Evolutionary conservation across 2,329 filamentous ascomycete genomes (phyloP).

Genomic region (Amesomyces nigricolor): DNA sequence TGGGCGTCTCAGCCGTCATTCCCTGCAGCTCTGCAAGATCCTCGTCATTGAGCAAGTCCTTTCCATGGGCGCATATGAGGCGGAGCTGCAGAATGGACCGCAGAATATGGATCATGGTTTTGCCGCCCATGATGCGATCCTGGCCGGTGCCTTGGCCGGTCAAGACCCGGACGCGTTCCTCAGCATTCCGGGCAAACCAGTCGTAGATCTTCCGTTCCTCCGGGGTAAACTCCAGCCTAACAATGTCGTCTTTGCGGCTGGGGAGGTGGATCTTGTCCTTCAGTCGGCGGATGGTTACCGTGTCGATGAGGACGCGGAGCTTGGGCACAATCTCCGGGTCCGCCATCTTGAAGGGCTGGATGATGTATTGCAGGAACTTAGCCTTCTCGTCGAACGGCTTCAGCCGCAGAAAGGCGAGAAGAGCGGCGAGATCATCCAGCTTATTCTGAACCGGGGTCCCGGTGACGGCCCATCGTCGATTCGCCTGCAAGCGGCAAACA

Average conservation of each 20-base stretch:
- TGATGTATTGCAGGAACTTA: constrained; percentile 73
- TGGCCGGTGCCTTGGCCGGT: constrained; percentile 48
- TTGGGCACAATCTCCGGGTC: constrained; percentile 80
- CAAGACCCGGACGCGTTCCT: constrained; percentile 72
- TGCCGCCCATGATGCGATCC: constrained; percentile 67
- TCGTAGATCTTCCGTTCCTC: constrained; percentile 76
- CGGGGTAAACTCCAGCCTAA: constrained; percentile 67
- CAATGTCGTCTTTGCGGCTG: constrained; percentile 63
- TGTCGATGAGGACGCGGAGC: constrained; percentile 83
- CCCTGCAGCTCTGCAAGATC: constrained; percentile 77
- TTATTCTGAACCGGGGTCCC: constrained; percentile 94
- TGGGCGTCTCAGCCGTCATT: constrained; percentile 75
- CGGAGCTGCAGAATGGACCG: constrained; percentile 86
- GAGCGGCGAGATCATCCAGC: constrained; percentile 79
- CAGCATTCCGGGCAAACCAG: constrained; percentile 75
- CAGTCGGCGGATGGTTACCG: constrained; percentile 83
- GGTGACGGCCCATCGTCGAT: constrained; percentile 92
- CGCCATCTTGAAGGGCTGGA: constrained; percentile 79
- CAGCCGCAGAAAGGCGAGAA: constrained; percentile 79
- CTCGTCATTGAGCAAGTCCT: constrained; percentile 77
- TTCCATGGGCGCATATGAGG: constrained; percentile 89
- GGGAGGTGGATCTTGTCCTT: constrained; percentile 89
- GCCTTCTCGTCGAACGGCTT: constrained; percentile 75
- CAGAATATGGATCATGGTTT: constrained; percentile 88
- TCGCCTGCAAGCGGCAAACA: constrained; percentile 71